phyloP scores from a whole-genome alignment of 768 basidiomycete genomes.

The Termitomyces sp. region DNA sequence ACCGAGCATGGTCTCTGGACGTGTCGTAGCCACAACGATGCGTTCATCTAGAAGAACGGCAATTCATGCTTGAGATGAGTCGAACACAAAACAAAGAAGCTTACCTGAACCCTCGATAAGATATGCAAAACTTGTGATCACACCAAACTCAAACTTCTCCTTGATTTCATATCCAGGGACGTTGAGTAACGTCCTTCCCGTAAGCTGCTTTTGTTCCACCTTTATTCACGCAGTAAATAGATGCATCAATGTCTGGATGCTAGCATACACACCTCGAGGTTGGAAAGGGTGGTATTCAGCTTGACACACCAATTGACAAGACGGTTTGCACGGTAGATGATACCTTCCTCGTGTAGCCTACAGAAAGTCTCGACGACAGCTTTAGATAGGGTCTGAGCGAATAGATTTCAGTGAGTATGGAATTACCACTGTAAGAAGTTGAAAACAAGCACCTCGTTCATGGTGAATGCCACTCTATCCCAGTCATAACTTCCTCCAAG shows the following conservation, averaged over 20 bases:
- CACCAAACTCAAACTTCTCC: slow-evolving; percentile 96
- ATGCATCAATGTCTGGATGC: background rate
- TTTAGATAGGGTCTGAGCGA: slow-evolving; percentile 53
- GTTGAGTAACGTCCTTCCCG: slow-evolving; percentile 78
- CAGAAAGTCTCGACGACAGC: slow-evolving; percentile 94
- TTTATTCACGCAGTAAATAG: slow-evolving; percentile 22
- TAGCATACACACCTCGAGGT: slow-evolving; percentile 71
- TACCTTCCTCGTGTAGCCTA: slow-evolving; percentile 84
- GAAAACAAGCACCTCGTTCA: slow-evolving; percentile 66
- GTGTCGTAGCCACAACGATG: slow-evolving; percentile 93
- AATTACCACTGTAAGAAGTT: background rate
- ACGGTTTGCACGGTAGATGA: slow-evolving; percentile 92
- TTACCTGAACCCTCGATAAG: slow-evolving; percentile 80
- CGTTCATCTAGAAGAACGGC: slow-evolving; percentile 60
- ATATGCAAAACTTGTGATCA: slow-evolving; percentile 95
- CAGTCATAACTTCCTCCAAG: slow-evolving; percentile 95
- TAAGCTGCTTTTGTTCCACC: slow-evolving; percentile 91
- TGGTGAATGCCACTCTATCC: slow-evolving; percentile 93
- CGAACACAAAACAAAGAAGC: slow-evolving; percentile 15
- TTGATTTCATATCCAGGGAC: slow-evolving; percentile 96
- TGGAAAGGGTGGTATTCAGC: slow-evolving; percentile 96
- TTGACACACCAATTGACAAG: slow-evolving; percentile 98
- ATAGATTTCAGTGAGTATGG: slow-evolving; percentile 27
- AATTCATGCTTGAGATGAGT: background rate
- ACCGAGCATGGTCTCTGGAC: slow-evolving; percentile 98